These are phyloP conservation scores for Vigna unguiculata DNA, from an alignment of 306 rosid species.

Conservation along the genomic window DNA sequence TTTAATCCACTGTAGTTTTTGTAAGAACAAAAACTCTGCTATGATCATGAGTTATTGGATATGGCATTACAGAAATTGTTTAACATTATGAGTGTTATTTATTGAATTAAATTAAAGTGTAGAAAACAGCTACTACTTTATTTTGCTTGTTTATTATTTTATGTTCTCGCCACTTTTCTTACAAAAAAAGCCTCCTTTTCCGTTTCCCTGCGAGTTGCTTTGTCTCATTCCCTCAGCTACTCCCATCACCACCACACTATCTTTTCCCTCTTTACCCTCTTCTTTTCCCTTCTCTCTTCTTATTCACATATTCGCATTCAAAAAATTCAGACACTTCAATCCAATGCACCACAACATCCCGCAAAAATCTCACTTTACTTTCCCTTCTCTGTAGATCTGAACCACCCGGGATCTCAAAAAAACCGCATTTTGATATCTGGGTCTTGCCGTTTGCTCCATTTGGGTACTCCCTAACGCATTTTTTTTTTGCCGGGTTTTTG, in stretches of 20 bases:
- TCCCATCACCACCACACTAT: slow-evolving; percentile 37
- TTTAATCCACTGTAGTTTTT: too few species aligned
- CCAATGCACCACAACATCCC: slow-evolving; percentile 18
- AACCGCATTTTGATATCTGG: slow-evolving; percentile 49
- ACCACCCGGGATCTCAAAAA: slow-evolving; percentile 42
- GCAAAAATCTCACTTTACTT: slow-evolving; percentile 33
- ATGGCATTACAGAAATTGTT: too few species aligned
- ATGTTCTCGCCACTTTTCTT: slow-evolving; percentile 23
- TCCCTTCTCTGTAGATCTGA: slow-evolving; percentile 50
- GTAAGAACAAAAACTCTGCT: too few species aligned
- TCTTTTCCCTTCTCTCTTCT: slow-evolving; percentile 5
- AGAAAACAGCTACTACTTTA: background rate
- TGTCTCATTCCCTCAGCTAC: slow-evolving; percentile 54
- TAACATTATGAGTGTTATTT: too few species aligned
- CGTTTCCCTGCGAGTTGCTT: slow-evolving; percentile 50
- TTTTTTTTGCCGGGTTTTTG: background rate
- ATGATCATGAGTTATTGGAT: too few species aligned
- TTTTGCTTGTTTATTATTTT: background rate
- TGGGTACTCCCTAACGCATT: slow-evolving; percentile 34
- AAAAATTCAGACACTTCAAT: slow-evolving; percentile 5
- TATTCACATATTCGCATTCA: slow-evolving; percentile 19
- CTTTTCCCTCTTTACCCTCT: slow-evolving; percentile 32
- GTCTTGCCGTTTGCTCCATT: slow-evolving; percentile 29
- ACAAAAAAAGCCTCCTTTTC: slow-evolving; percentile 34
- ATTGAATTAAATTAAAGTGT: background rate